Evolutionary conservation across 495 filamentous ascomycete genomes (phyloP), one percentile per base, ranked within the genome.

Genomic region (Trypethelium eluteriae): DNA sequence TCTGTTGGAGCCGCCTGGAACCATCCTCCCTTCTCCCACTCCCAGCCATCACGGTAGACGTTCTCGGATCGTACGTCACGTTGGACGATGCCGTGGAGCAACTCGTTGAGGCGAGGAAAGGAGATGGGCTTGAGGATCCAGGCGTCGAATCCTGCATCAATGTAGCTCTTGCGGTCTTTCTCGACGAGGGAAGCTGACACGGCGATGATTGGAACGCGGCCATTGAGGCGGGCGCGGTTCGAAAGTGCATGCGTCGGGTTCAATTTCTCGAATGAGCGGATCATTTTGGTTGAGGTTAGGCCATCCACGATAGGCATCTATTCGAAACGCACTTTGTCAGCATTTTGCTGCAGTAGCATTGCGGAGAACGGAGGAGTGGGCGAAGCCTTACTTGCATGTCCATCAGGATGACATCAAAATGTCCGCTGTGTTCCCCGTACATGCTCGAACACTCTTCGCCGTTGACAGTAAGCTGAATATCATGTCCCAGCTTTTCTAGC

Each of bases 221-320:
- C 80, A 63, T 85, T 82, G 10, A 74, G 67, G 2, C 74, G 63
- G 7, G 82, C 81, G 7, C 82, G 75, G 0, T 70, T 44, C 2
- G 86, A 86, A 25, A 86, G 77, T 2, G 69, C 62, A 2, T 77
- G 73, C 2, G 69, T 38, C 9, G 71, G 63, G 56, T 73, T 68
- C 1, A 74, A 68, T 46, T 78, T 79, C 61, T 96, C 93, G 66
- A 84, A 84, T 2, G 84, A 81, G 25, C 93, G 85, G 66, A 97
- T 96, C 81, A 89, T 85, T 73, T 88, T 87, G 1, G 92, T 91
- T 5, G 91, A 88, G n/a, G 81, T 83, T 39, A 92, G 83, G 46
- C 93, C 93, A 70, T 96, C 92, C 62, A 93, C 89, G 62, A 97
- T 95, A 12, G 93, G 93, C 93, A 97, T 97, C 88, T 93, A 25